Base-by-base conservation (phyloP, 495 filamentous ascomycete genomes). In the Aspergillus cristatus region DNA sequence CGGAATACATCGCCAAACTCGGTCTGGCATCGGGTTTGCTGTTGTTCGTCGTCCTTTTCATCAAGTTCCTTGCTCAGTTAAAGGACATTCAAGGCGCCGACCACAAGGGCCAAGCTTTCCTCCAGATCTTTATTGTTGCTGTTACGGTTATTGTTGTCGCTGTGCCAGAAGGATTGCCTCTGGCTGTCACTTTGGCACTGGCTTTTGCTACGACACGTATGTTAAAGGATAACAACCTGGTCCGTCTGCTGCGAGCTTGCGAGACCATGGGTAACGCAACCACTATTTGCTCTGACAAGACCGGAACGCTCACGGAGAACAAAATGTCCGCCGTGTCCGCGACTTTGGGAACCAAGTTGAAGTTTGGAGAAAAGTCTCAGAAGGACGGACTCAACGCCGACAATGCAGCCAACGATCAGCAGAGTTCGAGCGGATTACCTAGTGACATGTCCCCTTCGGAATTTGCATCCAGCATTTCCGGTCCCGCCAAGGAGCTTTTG, bases 251-350 rank as follows among this genome's bases (percentile, higher is more conserved):
- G 28, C 81, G 86, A 48, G 89, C 90, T 31, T 97, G 90, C 58
- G 90, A 97, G 58, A 93, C 90, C n/a, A 97, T 97, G 90, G 90
- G 90, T 15, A 95, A 95, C 58, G 90, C 90, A 3, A 94, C 89
- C 0, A 90, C 86, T 1, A 85, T 97, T 34, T 97, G 90, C 61
- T 94, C 89, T 2, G 90, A 97, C 65, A 97, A 97, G 58, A 97
- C 90, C 0, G 90, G 90, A 38, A 97, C 90, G 2, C 67, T 97
- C n/a, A 91, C 86, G 0, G 80, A 89, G 56, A 94, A 94, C 50
- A 86, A 85, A 63, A 94, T 94, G 87, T 80, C 76, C 24, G 81
- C 87, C 7, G 85, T 93, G 38, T 78, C 84, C 17, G 87, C 78
- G 2, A 85, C 83, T 6, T 45, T 93, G 18, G 83, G 84, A 15